A percentile compares a stretch with the other conserved stretches of the same genome.
phyloP scores from a whole-genome alignment of 805 yeast genomes.

The Vanderwaltozyma verrucispora region DNA sequence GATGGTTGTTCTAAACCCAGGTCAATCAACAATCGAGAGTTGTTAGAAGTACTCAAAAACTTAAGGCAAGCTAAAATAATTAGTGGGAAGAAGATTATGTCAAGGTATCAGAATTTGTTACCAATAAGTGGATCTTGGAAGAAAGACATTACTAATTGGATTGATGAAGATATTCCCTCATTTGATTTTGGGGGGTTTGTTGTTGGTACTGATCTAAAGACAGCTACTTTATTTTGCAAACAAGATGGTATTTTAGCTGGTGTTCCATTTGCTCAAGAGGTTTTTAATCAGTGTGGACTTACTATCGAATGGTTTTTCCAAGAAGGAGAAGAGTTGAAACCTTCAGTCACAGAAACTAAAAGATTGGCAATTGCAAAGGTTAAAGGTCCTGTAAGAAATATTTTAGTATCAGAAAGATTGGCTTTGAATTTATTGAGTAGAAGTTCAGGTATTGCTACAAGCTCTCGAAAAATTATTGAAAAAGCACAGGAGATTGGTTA shows the following conservation, averaged over 20 bases:
- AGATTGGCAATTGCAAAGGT: slow-evolving; percentile 71
- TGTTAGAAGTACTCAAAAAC: too few species aligned
- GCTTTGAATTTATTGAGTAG: slow-evolving; percentile 75
- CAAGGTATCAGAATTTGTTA: slow-evolving; percentile 39
- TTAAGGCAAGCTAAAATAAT: too few species aligned
- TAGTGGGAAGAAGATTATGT: too few species aligned
- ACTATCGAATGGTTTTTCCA: slow-evolving; percentile 58
- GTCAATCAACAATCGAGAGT: too few species aligned
- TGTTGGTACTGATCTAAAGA: slow-evolving; percentile 65
- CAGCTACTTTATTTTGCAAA: slow-evolving; percentile 75
- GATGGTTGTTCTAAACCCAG: too few species aligned
- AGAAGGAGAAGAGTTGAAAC: slow-evolving; percentile 56
- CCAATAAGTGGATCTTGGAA: slow-evolving; percentile 80
- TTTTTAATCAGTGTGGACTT: slow-evolving; percentile 64
- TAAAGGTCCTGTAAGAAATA: slow-evolving; percentile 68
- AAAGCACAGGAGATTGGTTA: slow-evolving; percentile 62
- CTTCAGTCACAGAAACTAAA: slow-evolving; percentile 29
- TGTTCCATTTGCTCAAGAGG: slow-evolving; percentile 81
- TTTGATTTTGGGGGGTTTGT: slow-evolving; percentile 93
- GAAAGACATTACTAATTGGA: slow-evolving; percentile 60
- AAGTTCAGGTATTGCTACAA: slow-evolving; percentile 81
- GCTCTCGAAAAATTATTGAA: slow-evolving; percentile 44
- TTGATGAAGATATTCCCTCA: slow-evolving; percentile 83
- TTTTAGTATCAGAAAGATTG: slow-evolving; percentile 76
- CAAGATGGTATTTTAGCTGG: slow-evolving; percentile 74